These are phyloP conservation scores for Vitis hybrid DNA, from an alignment of 177 flowering plant genomes.

Conservation along the genomic window DNA sequence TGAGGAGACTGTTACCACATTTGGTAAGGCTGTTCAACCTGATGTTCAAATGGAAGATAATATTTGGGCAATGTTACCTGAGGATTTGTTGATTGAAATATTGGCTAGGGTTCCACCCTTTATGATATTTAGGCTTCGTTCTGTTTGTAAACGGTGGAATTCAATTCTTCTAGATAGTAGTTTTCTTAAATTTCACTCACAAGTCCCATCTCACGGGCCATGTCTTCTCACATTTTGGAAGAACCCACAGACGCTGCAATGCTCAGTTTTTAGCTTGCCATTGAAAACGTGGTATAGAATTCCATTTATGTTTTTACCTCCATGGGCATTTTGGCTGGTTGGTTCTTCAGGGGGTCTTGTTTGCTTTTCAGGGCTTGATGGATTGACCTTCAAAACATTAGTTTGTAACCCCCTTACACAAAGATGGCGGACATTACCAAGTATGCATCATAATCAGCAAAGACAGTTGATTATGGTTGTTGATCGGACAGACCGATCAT, in stretches of 20 bases:
- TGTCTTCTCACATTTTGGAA: slow-evolving; percentile 88
- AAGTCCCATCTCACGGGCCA: slow-evolving; percentile 88
- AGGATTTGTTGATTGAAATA: slow-evolving; percentile 85
- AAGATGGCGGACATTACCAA: slow-evolving; percentile 80
- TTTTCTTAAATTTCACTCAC: slow-evolving; percentile 81
- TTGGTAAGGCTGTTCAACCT: slow-evolving; percentile 55
- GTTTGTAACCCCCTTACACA: slow-evolving; percentile 94
- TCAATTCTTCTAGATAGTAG: slow-evolving; percentile 74
- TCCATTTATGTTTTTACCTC: slow-evolving; percentile 78
- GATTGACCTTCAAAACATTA: slow-evolving; percentile 65
- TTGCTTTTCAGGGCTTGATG: slow-evolving; percentile 90
- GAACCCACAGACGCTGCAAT: slow-evolving; percentile 69
- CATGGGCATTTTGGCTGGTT: slow-evolving; percentile 89
- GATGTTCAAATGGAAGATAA: slow-evolving; percentile 91
- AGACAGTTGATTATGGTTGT: slow-evolving; percentile 90
- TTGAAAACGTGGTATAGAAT: slow-evolving; percentile 83
- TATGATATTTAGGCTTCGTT: slow-evolving; percentile 81
- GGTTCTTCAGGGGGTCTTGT: slow-evolving; percentile 94
- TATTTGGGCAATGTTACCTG: slow-evolving; percentile 93
- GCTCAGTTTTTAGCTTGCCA: slow-evolving; percentile 89
- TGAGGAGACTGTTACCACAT: slow-evolving; percentile 73
- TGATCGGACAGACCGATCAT: slow-evolving; percentile 62
- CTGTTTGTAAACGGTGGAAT: slow-evolving; percentile 90
- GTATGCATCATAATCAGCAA: slow-evolving; percentile 89
- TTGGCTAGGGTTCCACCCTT: slow-evolving; percentile 92